phyloP scores from a whole-genome alignment of 2,329 filamentous ascomycete species.

The Magnaporthales sp. region DNA sequence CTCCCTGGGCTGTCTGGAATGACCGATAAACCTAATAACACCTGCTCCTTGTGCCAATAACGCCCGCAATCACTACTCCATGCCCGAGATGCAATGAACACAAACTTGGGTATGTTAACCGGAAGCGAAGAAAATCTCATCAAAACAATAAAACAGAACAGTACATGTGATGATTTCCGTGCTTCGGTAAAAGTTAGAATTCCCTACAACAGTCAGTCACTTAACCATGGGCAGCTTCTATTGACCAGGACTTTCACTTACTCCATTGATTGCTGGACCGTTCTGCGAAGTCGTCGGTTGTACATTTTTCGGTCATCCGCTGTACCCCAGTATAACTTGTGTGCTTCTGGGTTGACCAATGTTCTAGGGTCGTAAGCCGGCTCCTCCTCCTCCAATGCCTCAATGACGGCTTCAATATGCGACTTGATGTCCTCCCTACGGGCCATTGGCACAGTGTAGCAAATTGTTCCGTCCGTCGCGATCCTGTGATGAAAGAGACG shows the following conservation, averaged over 20 bases:
- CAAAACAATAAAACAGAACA: not conserved
- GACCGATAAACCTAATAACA: not conserved
- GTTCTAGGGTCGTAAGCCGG: conserved; percentile 87
- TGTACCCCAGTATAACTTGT: conserved; percentile 78
- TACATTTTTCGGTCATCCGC: conserved; percentile 75
- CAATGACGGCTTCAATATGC: conserved; percentile 78
- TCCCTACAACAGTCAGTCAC: conserved; percentile 11
- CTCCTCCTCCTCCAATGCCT: conserved; percentile 75
- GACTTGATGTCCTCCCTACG: conserved; percentile 68
- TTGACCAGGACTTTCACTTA: conserved; percentile 23
- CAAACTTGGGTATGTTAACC: not conserved
- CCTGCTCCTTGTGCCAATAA: not conserved
- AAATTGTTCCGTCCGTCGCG: conserved; percentile 69
- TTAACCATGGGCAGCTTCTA: conserved; percentile 5
- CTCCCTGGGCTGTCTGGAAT: not conserved
- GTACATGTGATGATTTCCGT: not conserved
- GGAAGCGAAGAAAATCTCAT: not conserved
- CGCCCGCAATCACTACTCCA: not conserved
- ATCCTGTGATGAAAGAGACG: conserved; percentile 84
- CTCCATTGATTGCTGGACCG: conserved; percentile 62
- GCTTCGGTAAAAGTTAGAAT: conserved; percentile 3
- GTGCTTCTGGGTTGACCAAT: conserved; percentile 77
- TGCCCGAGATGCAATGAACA: not conserved
- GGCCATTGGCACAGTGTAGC: conserved; percentile 59
- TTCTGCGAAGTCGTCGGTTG: conserved; percentile 69